Base-by-base conservation (phyloP, 306 rosid species). In the Purshia tridentata region DNA sequence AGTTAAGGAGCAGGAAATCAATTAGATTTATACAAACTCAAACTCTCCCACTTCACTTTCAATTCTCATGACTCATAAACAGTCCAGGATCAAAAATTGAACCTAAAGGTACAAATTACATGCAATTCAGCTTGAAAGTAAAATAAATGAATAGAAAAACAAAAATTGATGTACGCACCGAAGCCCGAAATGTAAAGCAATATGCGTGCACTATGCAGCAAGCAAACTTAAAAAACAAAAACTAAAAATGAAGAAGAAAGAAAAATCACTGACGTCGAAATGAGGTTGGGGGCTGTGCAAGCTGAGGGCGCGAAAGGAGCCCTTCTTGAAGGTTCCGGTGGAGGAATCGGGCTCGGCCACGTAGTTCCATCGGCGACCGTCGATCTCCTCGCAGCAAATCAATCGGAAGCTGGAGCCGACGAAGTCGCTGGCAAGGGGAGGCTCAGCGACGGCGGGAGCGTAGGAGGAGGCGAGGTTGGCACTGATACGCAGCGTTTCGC, bases 351-450 rank as follows among this genome's bases (percentile, higher is more conserved):
- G 78, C 35, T 91, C 97, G 1, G 95, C 95, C 4, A 94, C 88
- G 78, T 94, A 91, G 48, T 84, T 86, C 97, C 97, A 94, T 46
- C 91, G 78, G 4, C 96, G 91, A 14, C 99, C 97, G 40, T 94
- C 95, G 64, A 94, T 66, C 82, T 94, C 93, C 79, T 94, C 99
- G 78, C 84, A 88, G 86, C 97, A 94, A 58, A 94, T 89, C 79
- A 85, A 77, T 44, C 84, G 73, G 65, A 81, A 53, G 77, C 78
- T 86, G 15, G 94, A 78, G 76, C 72, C 74, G 4, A 88, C 67
- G 47, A 76, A 84, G 22, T 84, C 80, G 47, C 10, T 6, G 71
- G 47, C 46, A 11, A 55, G 58, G 4, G 70, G 48, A 14, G 55
- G 74, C 15, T 76, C 57, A 1, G 77, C 41, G 35, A 23, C 79